A percentile compares a stretch with the other conserved stretches of the same genome.
phyloP scores from a whole-genome alignment of 2,329 filamentous ascomycete genomes.

The Cladosporium sp. region DNA sequence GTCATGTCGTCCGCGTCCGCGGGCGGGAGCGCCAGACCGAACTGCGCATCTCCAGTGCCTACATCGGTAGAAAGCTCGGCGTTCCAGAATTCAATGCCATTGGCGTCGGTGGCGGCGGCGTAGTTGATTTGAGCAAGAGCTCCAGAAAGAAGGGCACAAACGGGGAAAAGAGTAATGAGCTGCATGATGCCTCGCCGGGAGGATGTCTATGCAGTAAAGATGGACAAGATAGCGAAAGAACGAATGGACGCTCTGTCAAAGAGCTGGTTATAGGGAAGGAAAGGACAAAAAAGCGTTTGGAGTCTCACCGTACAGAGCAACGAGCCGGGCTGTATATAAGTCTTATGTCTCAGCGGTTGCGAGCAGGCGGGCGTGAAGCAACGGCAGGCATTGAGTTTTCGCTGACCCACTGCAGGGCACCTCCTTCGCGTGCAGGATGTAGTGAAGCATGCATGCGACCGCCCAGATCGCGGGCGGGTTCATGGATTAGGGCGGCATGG shows the following conservation, averaged over 20 bases:
- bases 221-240: conserved; percentile 12
- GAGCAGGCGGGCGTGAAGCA: conserved; percentile 14
- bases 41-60: conserved; percentile 50
- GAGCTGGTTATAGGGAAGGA: conserved; percentile 15
- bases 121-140: conserved; percentile 28
- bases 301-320: conserved; percentile 19
- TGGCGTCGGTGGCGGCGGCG: conserved; percentile 38
- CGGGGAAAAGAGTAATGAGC: conserved; percentile 25
- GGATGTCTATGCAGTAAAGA: conserved; percentile 17
- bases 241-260: conserved; percentile 19
- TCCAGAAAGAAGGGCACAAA: conserved; percentile 24
- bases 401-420: conserved; percentile 9
- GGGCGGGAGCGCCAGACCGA: conserved; percentile 55
- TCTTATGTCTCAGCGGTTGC: conserved; percentile 19
- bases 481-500: conserved; percentile 6
- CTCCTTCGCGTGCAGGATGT: conserved; percentile 1
- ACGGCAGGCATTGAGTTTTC: conserved; percentile 11
- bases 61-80: conserved; percentile 46
- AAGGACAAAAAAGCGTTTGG: conserved; percentile 1
- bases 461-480: background rate
- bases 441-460: conserved; percentile 13
- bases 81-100: conserved; percentile 57
- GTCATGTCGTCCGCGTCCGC: conserved; percentile 44
- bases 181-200: conserved; percentile 30
- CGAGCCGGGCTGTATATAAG: conserved; percentile 15